Base-by-base conservation (phyloP, 2,329 filamentous ascomycete species). In the Bertia moriformis region DNA sequence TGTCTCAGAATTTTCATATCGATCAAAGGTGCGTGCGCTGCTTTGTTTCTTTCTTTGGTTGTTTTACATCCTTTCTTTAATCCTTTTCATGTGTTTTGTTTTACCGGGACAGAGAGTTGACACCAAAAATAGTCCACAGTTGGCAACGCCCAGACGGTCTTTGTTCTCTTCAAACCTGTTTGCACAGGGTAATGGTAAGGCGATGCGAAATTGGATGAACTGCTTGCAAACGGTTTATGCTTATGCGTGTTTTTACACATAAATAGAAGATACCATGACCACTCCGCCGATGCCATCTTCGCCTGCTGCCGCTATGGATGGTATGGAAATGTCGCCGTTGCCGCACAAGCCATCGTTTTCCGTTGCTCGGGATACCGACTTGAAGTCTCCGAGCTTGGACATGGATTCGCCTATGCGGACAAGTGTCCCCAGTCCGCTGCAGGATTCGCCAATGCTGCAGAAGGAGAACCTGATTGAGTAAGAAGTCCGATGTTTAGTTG, bases 1-100 rank as follows among this genome's bases (percentile, higher is more conserved):
- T 96, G 50, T 95, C 88, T 42, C 87, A 94, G 56, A 98, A 96
- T 66, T 93, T 96, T 57, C 83, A 89, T 56, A 83, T 96, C 57
- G 88, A 95, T 60, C 86, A 62, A 44, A 69, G 75, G 41, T 58
- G 10, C 12, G 32, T 18, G 7, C 7, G 12, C 12, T 18, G 10
- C 32, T 17, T 12, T 7, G 15, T 13, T 7, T 10, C n/a, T 29
- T 29, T 10, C n/a, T 29, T 82, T 53, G 95, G 88, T 89, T 95
- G 67, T 49, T 71, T 64, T 43, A 45, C 45, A 40, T 48, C 18
- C 15, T 29, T 29, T 29, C n/a, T n/a, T n/a, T n/a, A n/a, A n/a
- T n/a, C n/a, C n/a, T n/a, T n/a, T 10, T 29, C 10, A 29, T n/a
- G 35, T 29, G 10, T 29, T 29, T 29, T 10, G n/a, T n/a, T 29